Base-by-base conservation (phyloP, 345 rosid genomes). In the Clarkia xantiana region DNA sequence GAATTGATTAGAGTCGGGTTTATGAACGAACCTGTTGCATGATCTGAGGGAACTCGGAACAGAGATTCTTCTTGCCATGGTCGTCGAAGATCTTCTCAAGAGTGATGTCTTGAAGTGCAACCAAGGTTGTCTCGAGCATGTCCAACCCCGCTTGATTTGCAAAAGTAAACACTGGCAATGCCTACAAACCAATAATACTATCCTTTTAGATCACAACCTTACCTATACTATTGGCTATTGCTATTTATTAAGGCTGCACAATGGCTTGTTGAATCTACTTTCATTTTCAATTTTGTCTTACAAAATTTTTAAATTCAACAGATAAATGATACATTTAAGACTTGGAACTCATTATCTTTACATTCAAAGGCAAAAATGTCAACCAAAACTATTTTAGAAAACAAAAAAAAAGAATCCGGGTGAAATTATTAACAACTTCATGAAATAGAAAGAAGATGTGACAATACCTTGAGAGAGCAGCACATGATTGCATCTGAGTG, bases 131-230 rank as follows among this genome's bases (percentile, higher is more conserved):
- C 67, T 91, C 95, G 6, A 91, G 78, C 98, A 91, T 86, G 70
- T 91, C 96, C 12, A 91, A 82, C 38, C 96, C 98, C 0, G 98
- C 98, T 58, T 91, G 98, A 67, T 91, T 91, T 22, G 95, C 90
- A 59, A 91, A 91, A 0, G 96, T 91, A 70, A 86, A 87, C 14
- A 86, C 81, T 0, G 98, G 96, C 70, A 86, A 56, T 42, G 94
- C 96, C 96, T 91, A 80, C 62, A 65, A 3, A 3, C 0, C 5
- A 29, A 1, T 17, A 40, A 16, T 44, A 44, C 16, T n/a, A 38
- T 20, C 13, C 18, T 5, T 14, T 13, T 18, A 20, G 46, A 57
- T 18, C n/a, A n/a, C n/a, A n/a, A n/a, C n/a, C n/a, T n/a, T n/a
- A n/a, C n/a, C n/a, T n/a, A n/a, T n/a, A n/a, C n/a, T n/a, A n/a